Conservation (phyloP, 164 flowering plant species). For the Tetrastigma voinierianum region DNA sequence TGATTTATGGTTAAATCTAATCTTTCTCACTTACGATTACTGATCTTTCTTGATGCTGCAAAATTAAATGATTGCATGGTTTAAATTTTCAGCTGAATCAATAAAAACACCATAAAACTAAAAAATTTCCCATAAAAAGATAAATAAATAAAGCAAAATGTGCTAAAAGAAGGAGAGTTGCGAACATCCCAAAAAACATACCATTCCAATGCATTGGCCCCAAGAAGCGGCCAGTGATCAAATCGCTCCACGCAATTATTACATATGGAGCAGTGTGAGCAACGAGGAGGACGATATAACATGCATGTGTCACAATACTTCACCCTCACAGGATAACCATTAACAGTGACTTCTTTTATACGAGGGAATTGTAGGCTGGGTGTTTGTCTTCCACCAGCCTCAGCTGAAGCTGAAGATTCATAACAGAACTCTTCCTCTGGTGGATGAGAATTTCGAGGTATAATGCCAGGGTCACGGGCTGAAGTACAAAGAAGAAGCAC, state of each 20-base stretch:
- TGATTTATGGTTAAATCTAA: no score
- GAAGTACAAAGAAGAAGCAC: constrained; percentile 74
- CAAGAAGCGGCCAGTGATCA: constrained; percentile 98
- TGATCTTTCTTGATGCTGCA: no score
- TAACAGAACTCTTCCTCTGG: constrained; percentile 80
- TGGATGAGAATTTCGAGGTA: constrained; percentile 86
- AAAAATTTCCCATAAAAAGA: no score
- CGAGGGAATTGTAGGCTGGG: constrained; percentile 75
- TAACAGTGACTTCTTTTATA: constrained; percentile 73
- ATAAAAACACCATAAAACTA: no score
- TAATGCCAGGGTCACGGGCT: constrained; percentile 81
- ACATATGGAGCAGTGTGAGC: constrained; percentile 93
- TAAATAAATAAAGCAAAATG: no score
- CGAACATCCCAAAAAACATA: constrained; percentile 27
- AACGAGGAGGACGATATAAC: constrained; percentile 98
- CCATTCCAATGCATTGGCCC: constrained; percentile 98
- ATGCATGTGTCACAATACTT: constrained; percentile 94
- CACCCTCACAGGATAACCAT: constrained; percentile 71
- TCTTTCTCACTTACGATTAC: no score
- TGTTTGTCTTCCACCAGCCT: constrained; percentile 71
- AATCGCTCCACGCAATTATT: constrained; percentile 93
- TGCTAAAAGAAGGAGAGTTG: no score
- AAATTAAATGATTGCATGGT: no score
- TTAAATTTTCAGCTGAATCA: no score
- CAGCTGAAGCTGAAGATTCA: constrained; percentile 43